Percentiles rank a stretch among this genome's conserved stretches.
Evolutionary conservation across 495 filamentous ascomycete genomes (phyloP).

Genomic region (Aeminium ludgeri): DNA sequence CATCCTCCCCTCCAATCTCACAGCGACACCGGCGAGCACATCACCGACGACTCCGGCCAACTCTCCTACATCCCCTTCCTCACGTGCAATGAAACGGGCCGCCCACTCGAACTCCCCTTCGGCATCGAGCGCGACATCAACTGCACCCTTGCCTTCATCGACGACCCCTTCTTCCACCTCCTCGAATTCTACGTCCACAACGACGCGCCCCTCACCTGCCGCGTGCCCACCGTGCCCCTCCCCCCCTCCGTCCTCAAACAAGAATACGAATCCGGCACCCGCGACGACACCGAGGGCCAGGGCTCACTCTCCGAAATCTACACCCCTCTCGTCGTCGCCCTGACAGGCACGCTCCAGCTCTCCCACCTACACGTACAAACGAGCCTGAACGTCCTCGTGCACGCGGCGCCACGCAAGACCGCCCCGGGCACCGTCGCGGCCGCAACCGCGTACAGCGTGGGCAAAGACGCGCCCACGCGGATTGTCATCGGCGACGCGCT

Average conservation of each 20-base stretch:
- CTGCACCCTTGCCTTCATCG: constrained; percentile 74
- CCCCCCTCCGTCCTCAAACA: constrained; percentile 12
- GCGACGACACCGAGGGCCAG: constrained; percentile 13
- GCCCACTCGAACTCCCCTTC: constrained; percentile 69
- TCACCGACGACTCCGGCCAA: constrained; percentile 59
- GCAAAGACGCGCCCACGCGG: constrained; percentile 35
- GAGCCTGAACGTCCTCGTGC: constrained; percentile 70
- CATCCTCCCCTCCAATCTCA: too few species aligned
- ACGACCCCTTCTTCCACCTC: constrained; percentile 87
- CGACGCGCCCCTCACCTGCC: constrained; percentile 85
- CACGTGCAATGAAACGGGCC: constrained; percentile 72
- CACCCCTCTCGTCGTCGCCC: constrained; percentile 59
- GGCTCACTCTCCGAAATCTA: constrained; percentile 28
- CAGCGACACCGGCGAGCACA: constrained; percentile 33
- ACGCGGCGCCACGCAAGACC: constrained; percentile 39
- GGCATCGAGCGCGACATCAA: constrained; percentile 68
- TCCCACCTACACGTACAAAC: constrained; percentile 85
- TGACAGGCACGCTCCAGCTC: constrained; percentile 74
- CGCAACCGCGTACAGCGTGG: constrained; percentile 70
- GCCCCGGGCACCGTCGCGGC: constrained; percentile 58
- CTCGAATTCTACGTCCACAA: constrained; percentile 98
- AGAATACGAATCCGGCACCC: constrained; percentile 11
- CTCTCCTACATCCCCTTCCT: constrained; percentile 91
- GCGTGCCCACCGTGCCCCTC: constrained; percentile 64
- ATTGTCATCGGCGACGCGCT: constrained; percentile 79